Evolutionary conservation across 352 stramenopile genomes (phyloP).

Genomic region (Phytophthora pistaciae): DNA sequence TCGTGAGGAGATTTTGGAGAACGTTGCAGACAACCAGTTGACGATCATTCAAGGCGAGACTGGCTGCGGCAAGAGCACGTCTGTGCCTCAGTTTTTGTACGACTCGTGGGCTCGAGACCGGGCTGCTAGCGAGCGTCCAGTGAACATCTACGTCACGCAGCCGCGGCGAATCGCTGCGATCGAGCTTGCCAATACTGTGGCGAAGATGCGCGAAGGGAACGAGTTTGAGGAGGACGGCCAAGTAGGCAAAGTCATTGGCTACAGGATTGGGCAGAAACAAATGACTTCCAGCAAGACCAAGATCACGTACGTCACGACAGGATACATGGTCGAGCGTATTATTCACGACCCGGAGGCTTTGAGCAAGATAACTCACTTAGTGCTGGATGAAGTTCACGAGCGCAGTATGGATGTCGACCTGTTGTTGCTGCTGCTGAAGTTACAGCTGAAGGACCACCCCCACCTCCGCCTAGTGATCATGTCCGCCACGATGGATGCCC

Average conservation of each 20-base stretch:
- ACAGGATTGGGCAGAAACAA: slow-evolving; percentile 93
- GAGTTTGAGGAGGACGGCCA: slow-evolving; percentile 70
- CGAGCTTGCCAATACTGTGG: slow-evolving; percentile 91
- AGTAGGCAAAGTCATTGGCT: slow-evolving; percentile 78
- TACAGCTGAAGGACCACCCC: slow-evolving; percentile 66
- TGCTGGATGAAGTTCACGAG: slow-evolving; percentile 97
- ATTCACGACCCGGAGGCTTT: slow-evolving; percentile 94
- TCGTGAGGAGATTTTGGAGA: slow-evolving; percentile 86
- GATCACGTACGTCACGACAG: slow-evolving; percentile 97
- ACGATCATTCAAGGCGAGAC: slow-evolving; percentile 95
- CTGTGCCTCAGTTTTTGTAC: slow-evolving; percentile 95
- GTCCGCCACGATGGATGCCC: slow-evolving; percentile 96
- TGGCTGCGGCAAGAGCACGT: slow-evolving; percentile 97
- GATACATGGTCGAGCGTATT: slow-evolving; percentile 96
- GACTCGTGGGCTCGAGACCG: slow-evolving; percentile 60
- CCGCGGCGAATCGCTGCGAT: slow-evolving; percentile 94
- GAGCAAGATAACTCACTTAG: slow-evolving; percentile 92
- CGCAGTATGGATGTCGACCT: slow-evolving; percentile 97
- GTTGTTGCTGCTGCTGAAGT: slow-evolving; percentile 92
- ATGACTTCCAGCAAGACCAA: slow-evolving; percentile 90
- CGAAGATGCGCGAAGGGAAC: slow-evolving; percentile 90
- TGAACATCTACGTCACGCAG: slow-evolving; percentile 97
- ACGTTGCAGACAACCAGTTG: slow-evolving; percentile 84
- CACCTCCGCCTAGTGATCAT: slow-evolving; percentile 95
- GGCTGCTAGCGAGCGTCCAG: slow-evolving; percentile 46